These are phyloP conservation scores for Calonectria ilicicola DNA, from an alignment of 2,329 filamentous ascomycete species.

Conservation along the genomic window DNA sequence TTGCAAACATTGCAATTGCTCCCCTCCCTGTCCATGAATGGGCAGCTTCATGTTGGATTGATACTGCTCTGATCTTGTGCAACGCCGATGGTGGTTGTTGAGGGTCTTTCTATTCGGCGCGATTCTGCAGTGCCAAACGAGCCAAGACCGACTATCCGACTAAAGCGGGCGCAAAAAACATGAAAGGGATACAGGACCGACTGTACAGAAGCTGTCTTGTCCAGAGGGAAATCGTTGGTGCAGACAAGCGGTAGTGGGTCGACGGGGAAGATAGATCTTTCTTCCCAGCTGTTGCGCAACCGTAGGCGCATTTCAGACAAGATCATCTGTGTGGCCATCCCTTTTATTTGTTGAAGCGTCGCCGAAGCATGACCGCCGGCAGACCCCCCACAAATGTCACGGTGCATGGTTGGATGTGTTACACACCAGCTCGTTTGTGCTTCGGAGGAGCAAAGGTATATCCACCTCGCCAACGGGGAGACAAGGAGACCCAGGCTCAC, in stretches of 20 bases:
- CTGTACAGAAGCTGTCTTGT: slow-evolving; percentile 29
- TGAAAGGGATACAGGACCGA: neutral
- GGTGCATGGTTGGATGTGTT: slow-evolving; percentile 24
- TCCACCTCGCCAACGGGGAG: slow-evolving; percentile 35
- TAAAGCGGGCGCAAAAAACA: slow-evolving; percentile 6
- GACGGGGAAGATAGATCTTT: slow-evolving; percentile 33
- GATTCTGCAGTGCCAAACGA: neutral
- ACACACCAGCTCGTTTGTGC: slow-evolving; percentile 35
- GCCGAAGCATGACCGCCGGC: slow-evolving; percentile 29
- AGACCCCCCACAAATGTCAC: slow-evolving; percentile 24
- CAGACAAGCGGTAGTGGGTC: slow-evolving; percentile 26
- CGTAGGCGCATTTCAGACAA: slow-evolving; percentile 32
- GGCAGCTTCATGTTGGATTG: slow-evolving; percentile 7
- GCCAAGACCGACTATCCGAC: neutral
- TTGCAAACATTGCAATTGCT: neutral
- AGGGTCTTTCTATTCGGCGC: neutral
- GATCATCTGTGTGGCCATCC: slow-evolving; percentile 35
- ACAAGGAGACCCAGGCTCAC: slow-evolving; percentile 28
- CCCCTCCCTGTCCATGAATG: neutral
- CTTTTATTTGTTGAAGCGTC: slow-evolving; percentile 28
- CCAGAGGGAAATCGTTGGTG: slow-evolving; percentile 21
- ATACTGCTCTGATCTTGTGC: slow-evolving; percentile 12
- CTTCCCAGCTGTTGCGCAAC: slow-evolving; percentile 38
- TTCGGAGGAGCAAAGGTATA: slow-evolving; percentile 18
- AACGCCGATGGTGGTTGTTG: neutral